Conservation (phyloP, 2,329 filamentous ascomycete genomes). For the Aspergillus fischeri region DNA sequence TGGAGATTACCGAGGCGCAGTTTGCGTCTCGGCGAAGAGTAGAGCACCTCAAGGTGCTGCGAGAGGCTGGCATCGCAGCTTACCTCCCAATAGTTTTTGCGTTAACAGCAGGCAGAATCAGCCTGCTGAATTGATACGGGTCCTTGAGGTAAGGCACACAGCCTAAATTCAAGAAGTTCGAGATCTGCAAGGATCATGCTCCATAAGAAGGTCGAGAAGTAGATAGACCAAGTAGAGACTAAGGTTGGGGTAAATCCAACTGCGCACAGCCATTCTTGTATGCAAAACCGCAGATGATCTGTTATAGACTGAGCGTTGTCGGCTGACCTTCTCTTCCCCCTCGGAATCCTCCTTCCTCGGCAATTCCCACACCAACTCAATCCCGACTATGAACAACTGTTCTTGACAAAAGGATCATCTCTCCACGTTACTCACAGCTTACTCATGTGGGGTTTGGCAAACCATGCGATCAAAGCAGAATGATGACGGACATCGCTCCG, state of each 20-base stretch:
- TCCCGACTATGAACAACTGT: not conserved
- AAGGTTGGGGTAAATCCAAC: not conserved
- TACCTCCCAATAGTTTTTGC: constrained; percentile 29
- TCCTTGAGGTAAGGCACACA: not conserved
- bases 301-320: not conserved
- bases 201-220: not conserved
- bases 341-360: constrained; percentile 3
- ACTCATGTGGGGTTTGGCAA: constrained; percentile 29
- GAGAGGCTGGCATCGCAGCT: constrained; percentile 24
- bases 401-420: constrained; percentile 1
- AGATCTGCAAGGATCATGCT: not conserved
- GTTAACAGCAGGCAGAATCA: constrained; percentile 41
- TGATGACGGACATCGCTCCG: constrained; percentile 3
- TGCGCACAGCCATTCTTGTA: not conserved
- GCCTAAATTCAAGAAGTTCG: not conserved
- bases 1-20: constrained; percentile 29
- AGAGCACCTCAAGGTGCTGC: constrained; percentile 26
- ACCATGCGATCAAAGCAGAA: not conserved
- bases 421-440: constrained; percentile 27
- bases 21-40: constrained; percentile 33
- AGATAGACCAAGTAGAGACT: not conserved
- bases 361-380: constrained; percentile 2
- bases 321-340: not conserved
- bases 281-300: no score
- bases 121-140: constrained; percentile 33